These are phyloP conservation scores for Lentinula lateritia DNA, from an alignment of 768 basidiomycete species.

Conservation along the genomic window DNA sequence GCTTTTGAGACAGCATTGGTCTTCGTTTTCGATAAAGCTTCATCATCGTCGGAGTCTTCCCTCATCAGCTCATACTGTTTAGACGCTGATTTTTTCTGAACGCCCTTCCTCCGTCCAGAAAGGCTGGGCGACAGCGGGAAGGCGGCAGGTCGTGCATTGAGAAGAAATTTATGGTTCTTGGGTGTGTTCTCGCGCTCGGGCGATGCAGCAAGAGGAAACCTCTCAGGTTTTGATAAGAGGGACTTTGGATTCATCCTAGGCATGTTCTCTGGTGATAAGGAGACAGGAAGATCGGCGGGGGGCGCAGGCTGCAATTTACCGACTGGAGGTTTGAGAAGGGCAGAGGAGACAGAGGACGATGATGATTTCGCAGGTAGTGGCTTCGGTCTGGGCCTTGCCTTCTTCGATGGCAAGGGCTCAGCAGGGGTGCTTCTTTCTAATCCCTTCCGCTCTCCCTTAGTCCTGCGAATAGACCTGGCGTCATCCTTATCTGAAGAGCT, in stretches of 20 bases:
- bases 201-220: background rate
- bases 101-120: background rate
- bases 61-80: background rate
- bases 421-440: background rate
- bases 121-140: background rate
- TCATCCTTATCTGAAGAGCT: background rate
- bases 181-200: background rate
- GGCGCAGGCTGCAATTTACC: background rate
- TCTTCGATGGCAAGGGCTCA: background rate
- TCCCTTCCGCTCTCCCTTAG: background rate
- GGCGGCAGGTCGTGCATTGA: background rate
- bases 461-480: background rate
- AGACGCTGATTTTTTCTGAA: background rate
- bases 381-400: background rate
- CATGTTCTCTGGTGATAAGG: background rate
- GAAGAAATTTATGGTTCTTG: background rate
- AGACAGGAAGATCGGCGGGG: background rate
- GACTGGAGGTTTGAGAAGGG: background rate
- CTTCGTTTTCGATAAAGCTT: background rate
- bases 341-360: background rate
- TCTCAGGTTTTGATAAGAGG: background rate
- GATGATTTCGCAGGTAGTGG: background rate
- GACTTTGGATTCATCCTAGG: background rate
- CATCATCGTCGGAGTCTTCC: background rate
- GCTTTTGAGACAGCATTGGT: background rate